Base-by-base conservation (phyloP, 805 yeast genomes). In the Naumovozyma baii region DNA sequence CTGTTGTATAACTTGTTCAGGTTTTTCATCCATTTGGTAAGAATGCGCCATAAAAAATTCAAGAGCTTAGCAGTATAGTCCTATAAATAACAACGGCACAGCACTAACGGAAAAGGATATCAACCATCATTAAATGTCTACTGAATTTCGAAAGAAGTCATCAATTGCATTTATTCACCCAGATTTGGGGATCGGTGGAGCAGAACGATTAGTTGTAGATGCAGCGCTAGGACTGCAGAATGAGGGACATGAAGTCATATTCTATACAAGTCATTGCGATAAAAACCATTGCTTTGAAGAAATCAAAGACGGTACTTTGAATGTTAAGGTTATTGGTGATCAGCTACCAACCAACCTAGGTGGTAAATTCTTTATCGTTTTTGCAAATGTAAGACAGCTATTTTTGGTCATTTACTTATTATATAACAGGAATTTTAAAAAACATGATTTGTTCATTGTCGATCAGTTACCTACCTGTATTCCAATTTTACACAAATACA, bases 131-230 rank as follows among this genome's bases (percentile, higher is more conserved):
- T 7, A 7, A 10, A 22, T 22, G 26, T 7, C 26, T 22, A 22
- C 26, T 7, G 26, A 22, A 22, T 10, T 10, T 10, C 7, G 10
- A 7, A 22, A 22, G 26, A 22, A 22, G 10, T 22, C 13, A 13
- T 29, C 31, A 43, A 71, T 90, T 28, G 96, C 96, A 1, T 84
- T 92, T 51, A 63, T 92, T 3, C 98, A 92, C 56, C 98, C 98
- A 0, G 98, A 92, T 63, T 65, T 92, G 39, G 98, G 98, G 0
- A 90, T 90, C 41, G 98, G 87, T 48, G 99, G 99, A 3, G 99
- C 99, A 1, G 99, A 92, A 57, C 70, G 99, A 43, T 70, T 94
- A n/a, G 87, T 92, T 2, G 95, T 92, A 1, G 99, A 92, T 62
- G 87, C 94, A 2, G 98, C 97, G 0, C 67, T 86, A 3, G 95